phyloP scores from a whole-genome alignment of 192 early-diverging fungal genomes.

The Chytriomyces hyalinus region DNA sequence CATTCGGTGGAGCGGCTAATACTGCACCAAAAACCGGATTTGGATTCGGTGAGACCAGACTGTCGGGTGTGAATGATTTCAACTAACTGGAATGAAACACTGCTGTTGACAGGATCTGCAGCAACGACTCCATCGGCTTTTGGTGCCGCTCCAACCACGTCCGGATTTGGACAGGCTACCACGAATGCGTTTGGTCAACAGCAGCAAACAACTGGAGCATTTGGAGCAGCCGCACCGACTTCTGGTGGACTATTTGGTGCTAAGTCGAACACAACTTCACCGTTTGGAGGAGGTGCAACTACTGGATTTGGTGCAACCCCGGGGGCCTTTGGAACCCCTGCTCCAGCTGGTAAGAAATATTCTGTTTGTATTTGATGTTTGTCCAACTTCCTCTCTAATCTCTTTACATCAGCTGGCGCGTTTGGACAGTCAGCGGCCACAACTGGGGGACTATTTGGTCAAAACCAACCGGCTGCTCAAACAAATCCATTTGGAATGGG shows the following conservation, averaged over 20 bases:
- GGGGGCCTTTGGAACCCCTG: too few species aligned
- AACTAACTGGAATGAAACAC: not conserved
- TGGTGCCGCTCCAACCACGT: constrained; percentile 24
- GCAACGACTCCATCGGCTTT: constrained; percentile 40
- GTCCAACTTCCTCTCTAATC: too few species aligned
- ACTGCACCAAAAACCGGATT: constrained; percentile 34
- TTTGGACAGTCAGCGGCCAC: constrained; percentile 24
- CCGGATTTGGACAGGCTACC: constrained; percentile 32
- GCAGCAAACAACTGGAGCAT: constrained; percentile 24
- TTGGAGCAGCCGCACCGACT: constrained; percentile 23
- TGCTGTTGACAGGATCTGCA: constrained; percentile 28
- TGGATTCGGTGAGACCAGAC: constrained; percentile 21
- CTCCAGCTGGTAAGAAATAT: too few species aligned
- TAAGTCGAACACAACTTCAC: constrained; percentile 30
- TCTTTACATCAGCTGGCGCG: not conserved
- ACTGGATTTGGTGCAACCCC: constrained; percentile 3
- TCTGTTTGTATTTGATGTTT: too few species aligned
- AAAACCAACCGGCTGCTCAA: constrained; percentile 8
- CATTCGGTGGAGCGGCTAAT: constrained; percentile 20
- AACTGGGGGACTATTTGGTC: constrained; percentile 34
- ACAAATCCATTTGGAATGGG: constrained; percentile 18
- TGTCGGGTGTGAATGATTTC: not conserved
- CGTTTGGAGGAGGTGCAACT: constrained; percentile 47
- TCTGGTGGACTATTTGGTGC: constrained; percentile 34
- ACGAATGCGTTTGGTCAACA: constrained; percentile 45